phyloP scores from a whole-genome alignment of 805 yeast species.

The Metschnikowia peoriensis region DNA sequence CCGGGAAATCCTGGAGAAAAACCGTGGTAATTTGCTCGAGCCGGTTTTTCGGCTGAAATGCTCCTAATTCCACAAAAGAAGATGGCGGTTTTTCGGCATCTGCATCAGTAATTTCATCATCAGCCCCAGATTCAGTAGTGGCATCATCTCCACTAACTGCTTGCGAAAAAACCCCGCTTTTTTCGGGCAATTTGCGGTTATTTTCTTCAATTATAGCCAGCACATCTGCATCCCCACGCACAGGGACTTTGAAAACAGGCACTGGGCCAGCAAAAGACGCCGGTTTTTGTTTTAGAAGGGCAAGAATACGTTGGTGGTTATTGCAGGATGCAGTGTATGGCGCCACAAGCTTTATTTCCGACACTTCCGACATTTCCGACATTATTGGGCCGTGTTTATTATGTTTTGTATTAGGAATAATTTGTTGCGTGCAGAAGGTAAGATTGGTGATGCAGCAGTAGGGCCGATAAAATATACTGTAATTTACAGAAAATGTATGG shows the following conservation, averaged over 20 bases:
- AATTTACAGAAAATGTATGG: too few species aligned
- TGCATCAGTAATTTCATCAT: slow-evolving; percentile 10
- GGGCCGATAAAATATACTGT: too few species aligned
- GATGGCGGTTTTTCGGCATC: slow-evolving; percentile 18
- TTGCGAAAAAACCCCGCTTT: not conserved
- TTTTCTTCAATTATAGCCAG: slow-evolving; percentile 7
- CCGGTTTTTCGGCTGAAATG: slow-evolving; percentile 31
- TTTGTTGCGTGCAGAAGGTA: too few species aligned
- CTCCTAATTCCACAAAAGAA: slow-evolving; percentile 25
- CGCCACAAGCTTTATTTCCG: slow-evolving; percentile 9
- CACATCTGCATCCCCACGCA: slow-evolving; percentile 10
- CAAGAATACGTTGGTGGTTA: slow-evolving; percentile 11
- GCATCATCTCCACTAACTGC: not conserved
- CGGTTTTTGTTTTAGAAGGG: slow-evolving; percentile 6
- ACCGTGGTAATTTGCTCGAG: slow-evolving; percentile 36
- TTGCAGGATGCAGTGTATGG: slow-evolving; percentile 11
- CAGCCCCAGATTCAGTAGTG: not conserved
- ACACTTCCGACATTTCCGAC: not conserved
- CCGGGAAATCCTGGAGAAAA: slow-evolving; percentile 34
- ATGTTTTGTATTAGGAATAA: not conserved
- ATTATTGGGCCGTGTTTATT: not conserved
- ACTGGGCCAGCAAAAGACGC: not conserved
- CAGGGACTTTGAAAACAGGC: slow-evolving; percentile 11
- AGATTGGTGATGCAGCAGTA: too few species aligned
- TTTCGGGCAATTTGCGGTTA: slow-evolving; percentile 7